Percentiles rank a stretch among this genome's conserved stretches.
phyloP scores from a whole-genome alignment of 768 basidiomycete genomes.

The Coprinopsis marcescibilis region DNA sequence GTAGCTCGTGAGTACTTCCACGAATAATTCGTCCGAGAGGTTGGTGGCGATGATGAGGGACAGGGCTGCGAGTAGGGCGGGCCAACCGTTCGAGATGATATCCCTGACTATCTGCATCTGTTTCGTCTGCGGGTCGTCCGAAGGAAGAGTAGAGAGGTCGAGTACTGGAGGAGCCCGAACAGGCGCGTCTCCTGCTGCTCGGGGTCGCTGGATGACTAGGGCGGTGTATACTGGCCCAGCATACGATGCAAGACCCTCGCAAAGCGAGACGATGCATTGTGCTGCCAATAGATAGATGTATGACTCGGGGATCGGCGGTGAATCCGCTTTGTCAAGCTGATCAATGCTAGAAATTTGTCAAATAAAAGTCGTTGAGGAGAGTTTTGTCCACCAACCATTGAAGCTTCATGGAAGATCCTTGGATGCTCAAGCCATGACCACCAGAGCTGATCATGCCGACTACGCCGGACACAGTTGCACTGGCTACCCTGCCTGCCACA shows the following conservation, averaged over 20 bases:
- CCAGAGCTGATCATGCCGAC: slow-evolving; percentile 79
- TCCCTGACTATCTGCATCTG: slow-evolving; percentile 62
- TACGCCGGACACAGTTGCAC: slow-evolving; percentile 77
- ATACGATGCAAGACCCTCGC: slow-evolving; percentile 77
- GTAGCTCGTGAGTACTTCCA: slow-evolving; percentile 75
- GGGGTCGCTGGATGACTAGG: slow-evolving; percentile 60
- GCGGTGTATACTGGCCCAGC: slow-evolving; percentile 71
- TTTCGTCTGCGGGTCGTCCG: slow-evolving; percentile 41
- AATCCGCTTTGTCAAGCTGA: slow-evolving; percentile 95
- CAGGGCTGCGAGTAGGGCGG: slow-evolving; percentile 82
- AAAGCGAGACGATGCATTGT: slow-evolving; percentile 81
- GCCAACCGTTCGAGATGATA: slow-evolving; percentile 89
- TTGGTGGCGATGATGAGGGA: slow-evolving; percentile 89
- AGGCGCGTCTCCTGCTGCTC: slow-evolving; percentile 55
- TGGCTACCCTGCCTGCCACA: slow-evolving; percentile 80
- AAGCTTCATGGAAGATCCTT: slow-evolving; percentile 77
- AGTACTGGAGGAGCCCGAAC: slow-evolving; percentile 71
- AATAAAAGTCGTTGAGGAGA: not conserved
- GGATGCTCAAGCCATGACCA: slow-evolving; percentile 58
- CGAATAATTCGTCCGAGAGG: slow-evolving; percentile 88
- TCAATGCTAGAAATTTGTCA: slow-evolving; percentile 63
- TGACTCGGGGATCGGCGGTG: slow-evolving; percentile 87
- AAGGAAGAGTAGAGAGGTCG: slow-evolving; percentile 50
- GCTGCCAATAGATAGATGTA: slow-evolving; percentile 91
- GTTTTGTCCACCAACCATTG: slow-evolving; percentile 61